Conservation (phyloP, 129 eudicot species). For the Ambrosia artemisiifolia region DNA sequence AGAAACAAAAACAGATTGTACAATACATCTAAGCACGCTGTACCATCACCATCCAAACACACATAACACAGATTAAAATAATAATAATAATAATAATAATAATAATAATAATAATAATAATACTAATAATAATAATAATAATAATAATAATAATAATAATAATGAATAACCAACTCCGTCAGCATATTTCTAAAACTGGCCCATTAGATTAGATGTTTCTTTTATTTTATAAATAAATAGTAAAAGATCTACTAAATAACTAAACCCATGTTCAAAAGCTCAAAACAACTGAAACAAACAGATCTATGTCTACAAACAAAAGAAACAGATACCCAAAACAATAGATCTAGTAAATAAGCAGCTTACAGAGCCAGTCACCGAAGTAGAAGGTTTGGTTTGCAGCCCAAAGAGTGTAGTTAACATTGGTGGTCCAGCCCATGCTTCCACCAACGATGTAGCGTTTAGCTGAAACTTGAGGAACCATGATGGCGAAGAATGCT, state of each 20-base stretch:
- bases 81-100: background rate
- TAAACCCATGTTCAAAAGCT: background rate
- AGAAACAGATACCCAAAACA: background rate
- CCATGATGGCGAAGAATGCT: constrained; percentile 38
- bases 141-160: too few species aligned
- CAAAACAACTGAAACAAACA: constrained; percentile 10
- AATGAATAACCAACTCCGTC: too few species aligned
- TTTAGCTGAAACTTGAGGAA: constrained; percentile 52
- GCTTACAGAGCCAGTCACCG: constrained; percentile 87
- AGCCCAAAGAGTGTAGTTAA: constrained; percentile 77
- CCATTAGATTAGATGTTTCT: too few species aligned
- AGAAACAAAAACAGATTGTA: background rate
- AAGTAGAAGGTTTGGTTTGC: constrained; percentile 51
- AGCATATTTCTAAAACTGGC: too few species aligned
- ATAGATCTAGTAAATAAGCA: constrained; percentile 23
- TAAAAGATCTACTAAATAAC: constrained; percentile 11
- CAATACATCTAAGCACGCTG: background rate
- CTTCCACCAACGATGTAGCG: constrained; percentile 58
- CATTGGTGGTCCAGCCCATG: constrained; percentile 60
- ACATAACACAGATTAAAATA: background rate
- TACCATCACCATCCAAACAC: background rate
- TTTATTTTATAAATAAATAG: background rate
- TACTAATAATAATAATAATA: too few species aligned
- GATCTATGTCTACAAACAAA: constrained; percentile 2
- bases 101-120: too few species aligned